Conservation (phyloP, 2,329 filamentous ascomycete species). For the Chrysoporthe deuterocubensis region DNA sequence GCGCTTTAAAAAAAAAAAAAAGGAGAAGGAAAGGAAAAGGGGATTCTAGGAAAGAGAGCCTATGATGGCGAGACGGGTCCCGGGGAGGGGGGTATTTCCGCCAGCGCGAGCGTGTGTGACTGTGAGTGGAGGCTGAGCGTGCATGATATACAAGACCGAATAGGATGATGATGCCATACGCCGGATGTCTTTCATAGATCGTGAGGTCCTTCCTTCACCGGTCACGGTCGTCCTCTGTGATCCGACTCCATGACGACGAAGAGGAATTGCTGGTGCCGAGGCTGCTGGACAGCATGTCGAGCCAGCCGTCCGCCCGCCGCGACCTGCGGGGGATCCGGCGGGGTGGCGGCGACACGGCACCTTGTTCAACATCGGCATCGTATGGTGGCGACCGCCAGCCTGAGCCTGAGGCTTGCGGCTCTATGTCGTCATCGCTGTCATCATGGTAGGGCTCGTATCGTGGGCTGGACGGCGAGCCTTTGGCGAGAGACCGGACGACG, state of each 20-base stretch:
- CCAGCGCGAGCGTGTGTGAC: neutral
- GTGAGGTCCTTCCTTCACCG: conserved; percentile 13
- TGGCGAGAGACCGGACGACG: conserved; percentile 74
- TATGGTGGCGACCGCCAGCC: conserved; percentile 31
- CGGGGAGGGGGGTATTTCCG: neutral
- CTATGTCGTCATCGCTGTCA: conserved; percentile 50
- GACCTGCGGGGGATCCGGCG: conserved; percentile 10
- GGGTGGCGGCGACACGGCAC: conserved; percentile 37
- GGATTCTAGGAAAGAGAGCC: neutral
- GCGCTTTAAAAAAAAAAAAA: conserved; percentile 16
- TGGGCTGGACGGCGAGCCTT: conserved; percentile 54
- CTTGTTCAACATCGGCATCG: conserved; percentile 50
- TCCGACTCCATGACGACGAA: conserved; percentile 19
- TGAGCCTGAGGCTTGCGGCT: conserved; percentile 33
- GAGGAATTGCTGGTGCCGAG: conserved; percentile 20
- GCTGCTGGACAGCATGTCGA: conserved; percentile 26
- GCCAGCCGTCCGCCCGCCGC: conserved; percentile 22
- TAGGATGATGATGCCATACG: neutral
- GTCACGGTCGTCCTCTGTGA: conserved; percentile 25
- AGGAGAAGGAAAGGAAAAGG: neutral
- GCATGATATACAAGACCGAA: neutral
- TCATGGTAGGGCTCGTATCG: conserved; percentile 61
- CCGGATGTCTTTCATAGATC: neutral
- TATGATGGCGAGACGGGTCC: neutral
- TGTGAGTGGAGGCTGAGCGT: neutral